Conservation (phyloP, 371 early-diverging fungal genomes). For the Blakeslea trispora region DNA sequence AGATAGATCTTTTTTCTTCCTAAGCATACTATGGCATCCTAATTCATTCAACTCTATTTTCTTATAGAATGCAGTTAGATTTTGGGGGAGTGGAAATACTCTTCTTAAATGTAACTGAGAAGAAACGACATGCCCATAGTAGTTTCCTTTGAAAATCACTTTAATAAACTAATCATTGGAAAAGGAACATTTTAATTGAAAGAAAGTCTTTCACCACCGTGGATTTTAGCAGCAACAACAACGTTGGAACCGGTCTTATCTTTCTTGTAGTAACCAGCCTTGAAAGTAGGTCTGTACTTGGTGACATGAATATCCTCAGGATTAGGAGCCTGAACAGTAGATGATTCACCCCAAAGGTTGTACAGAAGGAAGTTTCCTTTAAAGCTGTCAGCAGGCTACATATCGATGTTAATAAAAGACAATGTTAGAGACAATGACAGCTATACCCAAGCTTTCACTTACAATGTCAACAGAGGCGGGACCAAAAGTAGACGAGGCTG, state of each 20-base stretch:
- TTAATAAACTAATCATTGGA: too few species aligned
- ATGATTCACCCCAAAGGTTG: slow-evolving; percentile 18
- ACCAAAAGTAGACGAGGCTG: slow-evolving; percentile 25
- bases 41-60: too few species aligned
- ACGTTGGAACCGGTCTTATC: slow-evolving; percentile 17
- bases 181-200: slow-evolving; percentile 8
- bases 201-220: slow-evolving; percentile 21
- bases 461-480: slow-evolving; percentile 27
- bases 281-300: slow-evolving; percentile 21
- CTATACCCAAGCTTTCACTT: slow-evolving; percentile 8
- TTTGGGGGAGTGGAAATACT: too few species aligned
- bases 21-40: too few species aligned
- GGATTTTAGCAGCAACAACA: slow-evolving; percentile 21
- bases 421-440: neutral
- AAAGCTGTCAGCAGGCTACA: slow-evolving; percentile 32
- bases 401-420: slow-evolving; percentile 9
- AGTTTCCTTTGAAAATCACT: too few species aligned
- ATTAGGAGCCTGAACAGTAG: slow-evolving; percentile 30
- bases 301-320: slow-evolving; percentile 39
- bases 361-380: slow-evolving; percentile 27
- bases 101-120: too few species aligned
- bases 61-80: too few species aligned
- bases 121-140: too few species aligned
- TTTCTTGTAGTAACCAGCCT: slow-evolving; percentile 34
- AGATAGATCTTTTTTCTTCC: too few species aligned